phyloP scores from a whole-genome alignment of 768 basidiomycete species.

The Saitozyma sp. region DNA sequence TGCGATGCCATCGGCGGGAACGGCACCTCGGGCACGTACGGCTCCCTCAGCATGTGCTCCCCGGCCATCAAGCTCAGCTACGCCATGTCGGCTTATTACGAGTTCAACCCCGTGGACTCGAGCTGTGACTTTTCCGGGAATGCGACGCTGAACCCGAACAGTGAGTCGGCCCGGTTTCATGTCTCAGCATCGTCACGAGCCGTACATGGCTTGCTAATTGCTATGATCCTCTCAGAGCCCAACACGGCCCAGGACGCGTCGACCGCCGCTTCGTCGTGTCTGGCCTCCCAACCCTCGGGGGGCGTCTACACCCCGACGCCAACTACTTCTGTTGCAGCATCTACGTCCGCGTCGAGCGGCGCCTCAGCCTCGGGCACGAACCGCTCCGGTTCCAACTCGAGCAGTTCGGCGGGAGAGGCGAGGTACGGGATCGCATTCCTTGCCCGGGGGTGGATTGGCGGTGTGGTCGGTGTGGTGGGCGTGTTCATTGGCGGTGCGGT shows the following conservation, averaged over 20 bases:
- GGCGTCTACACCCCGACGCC: slow-evolving; percentile 43
- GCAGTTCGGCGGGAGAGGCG: no score
- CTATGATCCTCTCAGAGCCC: slow-evolving; percentile 26
- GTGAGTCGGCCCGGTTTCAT: slow-evolving; percentile 30
- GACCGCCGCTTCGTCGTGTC: slow-evolving; percentile 41
- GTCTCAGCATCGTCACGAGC: background rate
- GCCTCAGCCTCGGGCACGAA: slow-evolving; percentile 2
- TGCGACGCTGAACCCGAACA: slow-evolving; percentile 61
- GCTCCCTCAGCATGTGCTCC: slow-evolving; percentile 72
- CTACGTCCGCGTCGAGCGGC: slow-evolving; percentile 1
- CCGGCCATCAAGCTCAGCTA: slow-evolving; percentile 80
- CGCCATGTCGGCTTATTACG: slow-evolving; percentile 77
- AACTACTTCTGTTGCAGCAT: slow-evolving; percentile 6
- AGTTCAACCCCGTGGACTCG: slow-evolving; percentile 62
- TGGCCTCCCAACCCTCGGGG: slow-evolving; percentile 40
- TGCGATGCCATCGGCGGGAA: slow-evolving; percentile 72
- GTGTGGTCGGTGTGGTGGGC: no score
- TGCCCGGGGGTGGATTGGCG: no score
- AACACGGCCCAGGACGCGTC: slow-evolving; percentile 50
- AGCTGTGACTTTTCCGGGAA: slow-evolving; percentile 83
- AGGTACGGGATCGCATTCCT: no score
- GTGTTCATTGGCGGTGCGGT: no score
- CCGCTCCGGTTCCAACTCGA: no score
- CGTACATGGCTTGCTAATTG: background rate
- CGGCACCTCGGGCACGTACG: slow-evolving; percentile 74